Evolutionary conservation across 139 green algal genomes (phyloP), one percentile per base, ranked within the genome.

Genomic region (Ostreobium quekettii): DNA sequence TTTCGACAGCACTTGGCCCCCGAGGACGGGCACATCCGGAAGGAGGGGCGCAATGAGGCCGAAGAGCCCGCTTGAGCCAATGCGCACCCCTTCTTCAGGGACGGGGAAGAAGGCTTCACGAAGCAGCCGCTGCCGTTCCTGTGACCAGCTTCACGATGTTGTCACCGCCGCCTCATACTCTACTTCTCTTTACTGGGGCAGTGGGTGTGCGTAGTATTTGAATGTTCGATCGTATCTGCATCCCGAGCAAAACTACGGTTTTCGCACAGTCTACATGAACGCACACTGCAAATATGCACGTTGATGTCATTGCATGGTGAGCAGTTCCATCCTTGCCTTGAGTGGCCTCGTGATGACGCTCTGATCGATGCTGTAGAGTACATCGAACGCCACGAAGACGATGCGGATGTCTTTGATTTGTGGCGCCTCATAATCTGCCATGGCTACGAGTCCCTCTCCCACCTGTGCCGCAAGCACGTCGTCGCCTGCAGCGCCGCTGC

Each of bases 361-460:
- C 48, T 76, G 33, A 36, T 77, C 60, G 1, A 72, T 59, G 3
- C 71, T 8, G 71, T 89, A 93, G n/a, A 96, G 76, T 4, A 96
- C 69, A 72, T 96, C 90, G 71, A 95, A 96, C 1, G 72, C 82
- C 0, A 96, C 63, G 61, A 89, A 93, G 19, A 88, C 58, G 1
- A 93, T 36, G 72, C 89, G 74, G 28, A 87, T 70, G 36, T 85
- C 79, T 38, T 80, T 46, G 0, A 74, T 28, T 15, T 15, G 36
- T 0, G 58, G 58, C 5, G 49, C 7, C 33, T 24, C 28, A 46
- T 61, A 4, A 42, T 1, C 1, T 26, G 2, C 47, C 19, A 30
- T 48, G 4, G 26, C 69, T 8, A 6, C 58, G 30, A 28, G 22
- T n/a, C 36, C 39, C 22, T 47, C 48, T 2, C 67, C 46, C n/a